Evolutionary conservation across 2,329 filamentous ascomycete genomes (phyloP).

Genomic region (Neopestalotiopsis rosae): DNA sequence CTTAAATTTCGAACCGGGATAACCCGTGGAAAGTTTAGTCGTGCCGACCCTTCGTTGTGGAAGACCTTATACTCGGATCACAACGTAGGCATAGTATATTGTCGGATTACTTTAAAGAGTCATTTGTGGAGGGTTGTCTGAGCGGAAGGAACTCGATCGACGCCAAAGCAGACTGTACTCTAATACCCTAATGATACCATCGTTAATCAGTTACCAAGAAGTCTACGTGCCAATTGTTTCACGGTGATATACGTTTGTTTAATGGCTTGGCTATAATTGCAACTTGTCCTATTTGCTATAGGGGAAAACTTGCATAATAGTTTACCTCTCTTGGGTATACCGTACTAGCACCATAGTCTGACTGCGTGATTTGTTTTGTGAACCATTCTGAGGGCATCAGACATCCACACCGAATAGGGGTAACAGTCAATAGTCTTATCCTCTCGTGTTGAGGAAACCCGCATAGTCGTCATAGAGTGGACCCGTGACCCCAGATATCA

Average conservation of each 20-base stretch:
- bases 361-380: neutral
- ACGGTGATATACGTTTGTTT: neutral
- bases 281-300: neutral
- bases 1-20: conserved; percentile 24
- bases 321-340: neutral
- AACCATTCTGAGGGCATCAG: neutral
- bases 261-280: neutral
- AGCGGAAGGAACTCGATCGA: conserved; percentile 15
- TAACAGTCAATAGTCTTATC: neutral
- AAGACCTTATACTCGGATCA: neutral
- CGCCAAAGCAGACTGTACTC: conserved; percentile 19
- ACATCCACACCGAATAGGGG: neutral
- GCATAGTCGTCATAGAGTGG: neutral
- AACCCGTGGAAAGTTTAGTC: conserved; percentile 1
- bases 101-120: conserved; percentile 13
- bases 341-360: neutral
- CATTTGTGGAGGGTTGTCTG: conserved; percentile 7
- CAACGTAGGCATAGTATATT: neutral
- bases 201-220: conserved; percentile 13
- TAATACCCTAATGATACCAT: conserved; percentile 21
- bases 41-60: conserved; percentile 5
- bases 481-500: neutral
- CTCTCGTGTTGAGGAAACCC: neutral
- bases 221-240: neutral
- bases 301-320: neutral